These are phyloP conservation scores for Fonsecaea monophora DNA, from an alignment of 2,329 filamentous ascomycete genomes.

Conservation along the genomic window DNA sequence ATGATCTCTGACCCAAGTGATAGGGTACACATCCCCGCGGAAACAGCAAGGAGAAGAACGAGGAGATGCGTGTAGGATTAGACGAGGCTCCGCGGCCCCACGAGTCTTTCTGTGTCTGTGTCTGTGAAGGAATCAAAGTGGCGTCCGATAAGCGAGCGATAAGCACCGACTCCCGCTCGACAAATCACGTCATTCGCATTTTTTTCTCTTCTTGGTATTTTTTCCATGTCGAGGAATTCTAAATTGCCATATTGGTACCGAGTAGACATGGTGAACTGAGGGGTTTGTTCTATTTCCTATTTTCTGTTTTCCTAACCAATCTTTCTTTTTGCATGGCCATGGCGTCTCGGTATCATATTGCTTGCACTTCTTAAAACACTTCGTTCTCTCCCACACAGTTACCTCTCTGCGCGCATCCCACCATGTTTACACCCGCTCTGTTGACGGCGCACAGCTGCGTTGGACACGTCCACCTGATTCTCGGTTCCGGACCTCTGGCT, in stretches of 20 bases:
- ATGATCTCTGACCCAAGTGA: not conserved
- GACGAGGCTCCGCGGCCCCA: conserved; percentile 32
- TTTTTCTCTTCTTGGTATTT: conserved; percentile 24
- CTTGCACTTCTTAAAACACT: not conserved
- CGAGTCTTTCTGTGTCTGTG: not conserved
- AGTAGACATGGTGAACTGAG: conserved; percentile 18
- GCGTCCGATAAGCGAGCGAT: conserved; percentile 36
- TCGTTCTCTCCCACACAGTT: not conserved
- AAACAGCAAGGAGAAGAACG: not conserved
- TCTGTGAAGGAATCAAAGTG: conserved; percentile 5
- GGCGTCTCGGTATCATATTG: conserved; percentile 27
- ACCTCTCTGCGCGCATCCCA: not conserved
- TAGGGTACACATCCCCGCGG: not conserved
- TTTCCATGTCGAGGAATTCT: conserved; percentile 8
- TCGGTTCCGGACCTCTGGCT: conserved; percentile 88
- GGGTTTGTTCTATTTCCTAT: conserved; percentile 20
- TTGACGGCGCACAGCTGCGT: conserved; percentile 51
- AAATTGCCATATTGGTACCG: conserved; percentile 17
- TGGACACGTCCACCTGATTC: conserved; percentile 71
- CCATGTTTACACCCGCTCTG: conserved; percentile 40
- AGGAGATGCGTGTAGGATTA: not conserved
- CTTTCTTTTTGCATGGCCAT: conserved; percentile 27
- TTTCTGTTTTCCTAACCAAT: conserved; percentile 17
- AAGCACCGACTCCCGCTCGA: conserved; percentile 13
- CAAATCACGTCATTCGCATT: conserved; percentile 35